Evolutionary conservation across 169 alveolate species (phyloP).

Genomic region (Eimeria praecox): DNA sequence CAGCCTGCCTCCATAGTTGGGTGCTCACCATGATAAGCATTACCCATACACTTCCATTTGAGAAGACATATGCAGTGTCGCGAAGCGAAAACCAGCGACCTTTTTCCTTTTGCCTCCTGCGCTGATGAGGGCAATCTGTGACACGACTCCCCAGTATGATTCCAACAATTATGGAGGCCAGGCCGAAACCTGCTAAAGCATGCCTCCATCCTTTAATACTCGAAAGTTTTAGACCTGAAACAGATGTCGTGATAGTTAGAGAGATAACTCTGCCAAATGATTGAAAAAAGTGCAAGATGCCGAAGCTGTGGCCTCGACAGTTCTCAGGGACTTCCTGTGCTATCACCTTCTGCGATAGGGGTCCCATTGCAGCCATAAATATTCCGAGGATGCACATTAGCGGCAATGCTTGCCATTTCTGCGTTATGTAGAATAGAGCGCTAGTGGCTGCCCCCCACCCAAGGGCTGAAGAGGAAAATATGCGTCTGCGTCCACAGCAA

Average conservation of each 20-base stretch:
- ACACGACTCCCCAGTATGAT: conserved; percentile 56
- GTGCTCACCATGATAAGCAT: conserved; percentile 77
- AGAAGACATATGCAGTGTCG: conserved; percentile 70
- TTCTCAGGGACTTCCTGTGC: conserved; percentile 89
- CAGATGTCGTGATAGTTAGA: conserved; percentile 88
- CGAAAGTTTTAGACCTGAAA: conserved; percentile 30
- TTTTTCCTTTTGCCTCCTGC: not conserved
- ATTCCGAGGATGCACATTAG: conserved; percentile 89
- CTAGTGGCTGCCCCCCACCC: conserved; percentile 91
- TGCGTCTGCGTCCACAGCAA: conserved; percentile 76
- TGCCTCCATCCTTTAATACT: conserved; percentile 76
- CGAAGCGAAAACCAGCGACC: conserved; percentile 71
- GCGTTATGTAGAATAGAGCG: conserved; percentile 85
- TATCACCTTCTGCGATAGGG: conserved; percentile 90
- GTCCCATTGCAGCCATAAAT: conserved; percentile 91
- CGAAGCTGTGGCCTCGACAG: conserved; percentile 89
- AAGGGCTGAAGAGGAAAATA: conserved; percentile 72
- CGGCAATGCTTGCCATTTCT: conserved; percentile 86
- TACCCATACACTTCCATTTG: conserved; percentile 79
- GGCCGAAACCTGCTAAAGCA: conserved; percentile 65
- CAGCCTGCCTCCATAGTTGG: not conserved
- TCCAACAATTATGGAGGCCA: conserved; percentile 38
- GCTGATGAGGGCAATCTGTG: conserved; percentile 55
- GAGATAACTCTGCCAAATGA: conserved; percentile 89
- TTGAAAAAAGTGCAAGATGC: conserved; percentile 89